Base-by-base conservation (phyloP, 2,329 filamentous ascomycete species). In the Geosmithia flava region DNA sequence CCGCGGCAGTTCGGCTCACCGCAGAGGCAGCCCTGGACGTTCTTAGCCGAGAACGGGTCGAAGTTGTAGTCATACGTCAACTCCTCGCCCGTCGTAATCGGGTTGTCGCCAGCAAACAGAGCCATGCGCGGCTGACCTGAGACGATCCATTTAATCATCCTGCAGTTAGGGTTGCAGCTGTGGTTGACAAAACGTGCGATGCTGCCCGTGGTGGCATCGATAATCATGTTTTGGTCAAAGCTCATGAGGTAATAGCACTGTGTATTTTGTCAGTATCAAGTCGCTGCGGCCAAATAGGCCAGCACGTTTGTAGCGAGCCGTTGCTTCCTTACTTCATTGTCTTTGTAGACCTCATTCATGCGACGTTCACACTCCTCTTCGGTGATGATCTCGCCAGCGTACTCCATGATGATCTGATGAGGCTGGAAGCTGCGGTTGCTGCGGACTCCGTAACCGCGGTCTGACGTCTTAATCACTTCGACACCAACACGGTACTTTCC, bases 221-320 rank as follows among this genome's bases (percentile, higher is more conserved):
- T 95, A 58, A 97, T 95, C 81, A 97, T 93, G 65, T 94, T 93
- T 64, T 96, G 89, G 61, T 97, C 90, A 62, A 97, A 96, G 49
- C 88, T 89, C 93, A 98, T 98, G 46, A 98, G 73, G 64, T 98
- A 98, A 66, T 95, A 97, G 66, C 89, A 95, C 87, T 95, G 48
- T 19, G 30, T 11, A 11, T 37, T 27, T 27, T 37, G 33, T 37
- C 3, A 37, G 33, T 13, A 37, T 37, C 11, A 13, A 11, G 33
- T 37, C 33, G 10, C 15, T 11, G 33, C 15, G 15, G 15, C 15
- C 33, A 3, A 13, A 16, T 16, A 13, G 33, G 15, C 11, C 33
- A 37, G 33, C 15, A 37, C 3, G 33, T 37, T 43, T 13, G 33
- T 16, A 37, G 15, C n/a, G n/a, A 11, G 11, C 13, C 13, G 33